Evolutionary conservation across 2,329 filamentous ascomycete species (phyloP).

Genomic region (Apiospora sp.): DNA sequence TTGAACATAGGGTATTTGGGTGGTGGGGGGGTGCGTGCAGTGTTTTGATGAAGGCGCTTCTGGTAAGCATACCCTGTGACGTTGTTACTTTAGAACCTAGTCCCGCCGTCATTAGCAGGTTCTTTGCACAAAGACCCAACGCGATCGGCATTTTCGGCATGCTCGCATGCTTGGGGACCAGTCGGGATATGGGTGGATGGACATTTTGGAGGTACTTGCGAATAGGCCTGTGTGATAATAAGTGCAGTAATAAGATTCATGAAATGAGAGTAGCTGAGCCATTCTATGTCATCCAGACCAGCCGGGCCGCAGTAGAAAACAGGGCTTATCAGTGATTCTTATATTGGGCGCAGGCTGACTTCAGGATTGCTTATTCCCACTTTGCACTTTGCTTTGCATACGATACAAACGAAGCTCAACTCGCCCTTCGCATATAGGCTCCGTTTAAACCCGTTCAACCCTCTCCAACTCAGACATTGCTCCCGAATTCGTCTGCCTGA

Average conservation of each 20-base stretch:
- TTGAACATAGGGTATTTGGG: no score
- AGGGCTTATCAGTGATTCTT: background rate
- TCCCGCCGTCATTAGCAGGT: constrained; percentile 16
- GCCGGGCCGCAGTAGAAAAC: background rate
- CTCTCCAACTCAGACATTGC: background rate
- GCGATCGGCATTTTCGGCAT: constrained; percentile 23
- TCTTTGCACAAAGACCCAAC: constrained; percentile 19
- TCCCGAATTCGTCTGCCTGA: background rate
- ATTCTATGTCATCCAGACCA: constrained; percentile 4
- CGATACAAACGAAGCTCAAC: background rate
- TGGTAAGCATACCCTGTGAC: constrained; percentile 22
- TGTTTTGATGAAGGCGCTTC: no score
- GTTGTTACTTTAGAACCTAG: constrained; percentile 12
- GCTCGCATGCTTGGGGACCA: background rate
- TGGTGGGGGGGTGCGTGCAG: no score
- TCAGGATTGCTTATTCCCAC: background rate
- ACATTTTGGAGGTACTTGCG: background rate
- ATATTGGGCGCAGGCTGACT: no score
- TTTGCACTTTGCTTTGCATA: background rate
- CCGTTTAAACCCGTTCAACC: background rate
- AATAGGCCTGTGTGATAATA: background rate
- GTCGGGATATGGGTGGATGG: background rate
- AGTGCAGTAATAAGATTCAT: background rate
- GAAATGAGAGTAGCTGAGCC: background rate
- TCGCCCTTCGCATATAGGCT: background rate